Evolutionary conservation across 805 yeast species (phyloP), one percentile per base, ranked within the genome.

Genomic region (Candida wancherniae): DNA sequence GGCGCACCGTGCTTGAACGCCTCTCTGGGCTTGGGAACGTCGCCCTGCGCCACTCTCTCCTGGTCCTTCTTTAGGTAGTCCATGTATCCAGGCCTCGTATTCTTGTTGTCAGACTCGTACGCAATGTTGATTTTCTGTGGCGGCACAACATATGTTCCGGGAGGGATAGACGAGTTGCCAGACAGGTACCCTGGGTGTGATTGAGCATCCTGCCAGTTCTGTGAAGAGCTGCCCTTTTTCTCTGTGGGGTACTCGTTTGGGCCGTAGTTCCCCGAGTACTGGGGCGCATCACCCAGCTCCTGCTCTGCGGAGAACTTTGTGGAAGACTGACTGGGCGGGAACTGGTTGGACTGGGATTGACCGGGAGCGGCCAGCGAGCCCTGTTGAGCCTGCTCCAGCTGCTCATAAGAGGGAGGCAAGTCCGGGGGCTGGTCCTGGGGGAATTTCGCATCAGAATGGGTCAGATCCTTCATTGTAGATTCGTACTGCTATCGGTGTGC

Each of bases 51-150:
- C 12, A 51, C 39, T 15, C 67, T 34, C 29, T 58, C 52, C 31
- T 52, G 52, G 21, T 64, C 67, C 11, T 54, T 40, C 24, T 44
- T 40, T 21, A 51, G 48, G 29, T 47, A 64, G 33, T 61, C 57
- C 28, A 45, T 58, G 36, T 61, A 63, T 4, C 61, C 57, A 0
- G 69, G 69, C 20, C 65, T 48, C 21, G 62, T 42, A 28, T 58
- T 56, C 24, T 51, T 50, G 11, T 64, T 63, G 17, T 58, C 57
- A 3, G 69, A 40, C 10, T 45, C 61, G 31, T 47, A 50, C 1
- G 63, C 44, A 15, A 64, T 64, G 40, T 64, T 58, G n/a, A 61
- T 63, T 33, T 44, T 36, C 17, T 44, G 56, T 7, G 67, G 64
- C 4, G 57, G 40, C 4, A 62, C 56, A 19, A 47, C 46, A 27